These are phyloP conservation scores for Cutaneotrichosporon curvatum DNA, from an alignment of 1,284 basidiomycete genomes.

Conservation along the genomic window DNA sequence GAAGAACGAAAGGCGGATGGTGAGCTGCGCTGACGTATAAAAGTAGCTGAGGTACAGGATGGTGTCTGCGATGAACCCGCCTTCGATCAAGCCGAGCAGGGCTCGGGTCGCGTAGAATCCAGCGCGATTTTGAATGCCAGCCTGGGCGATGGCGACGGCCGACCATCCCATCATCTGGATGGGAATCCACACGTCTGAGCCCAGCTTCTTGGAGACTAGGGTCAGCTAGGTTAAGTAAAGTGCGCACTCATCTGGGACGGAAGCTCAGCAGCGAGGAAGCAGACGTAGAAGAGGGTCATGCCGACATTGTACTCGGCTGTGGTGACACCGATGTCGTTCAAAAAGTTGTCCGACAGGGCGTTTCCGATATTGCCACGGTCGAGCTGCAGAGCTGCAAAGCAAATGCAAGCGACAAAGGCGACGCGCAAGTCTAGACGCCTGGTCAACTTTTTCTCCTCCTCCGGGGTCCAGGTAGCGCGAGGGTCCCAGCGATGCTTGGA, in stretches of 20 bases:
- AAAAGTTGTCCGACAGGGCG: slow-evolving; percentile 43
- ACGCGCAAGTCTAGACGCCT: slow-evolving; percentile 33
- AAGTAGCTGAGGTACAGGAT: slow-evolving; percentile 46
- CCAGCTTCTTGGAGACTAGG: slow-evolving; percentile 43
- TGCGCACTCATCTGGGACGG: slow-evolving; percentile 31
- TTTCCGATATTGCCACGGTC: slow-evolving; percentile 36
- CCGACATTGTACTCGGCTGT: slow-evolving; percentile 44
- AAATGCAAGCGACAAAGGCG: slow-evolving; percentile 29
- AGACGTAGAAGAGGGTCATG: slow-evolving; percentile 34
- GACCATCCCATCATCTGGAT: slow-evolving; percentile 44
- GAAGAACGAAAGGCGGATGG: slow-evolving; percentile 43
- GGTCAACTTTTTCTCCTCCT: slow-evolving; percentile 34
- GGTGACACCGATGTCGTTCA: slow-evolving; percentile 39
- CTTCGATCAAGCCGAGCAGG: slow-evolving; percentile 39
- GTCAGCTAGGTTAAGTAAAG: background rate
- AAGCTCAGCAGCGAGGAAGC: slow-evolving; percentile 41
- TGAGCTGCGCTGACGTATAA: slow-evolving; percentile 28
- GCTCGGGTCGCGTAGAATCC: slow-evolving; percentile 37
- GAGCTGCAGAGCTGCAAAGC: slow-evolving; percentile 35
- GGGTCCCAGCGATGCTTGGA: slow-evolving; percentile 43
- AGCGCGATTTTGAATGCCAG: slow-evolving; percentile 21
- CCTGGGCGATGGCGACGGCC: slow-evolving; percentile 30
- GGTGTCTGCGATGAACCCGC: slow-evolving; percentile 45
- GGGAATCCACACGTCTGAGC: slow-evolving; percentile 44
- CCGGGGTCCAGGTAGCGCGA: slow-evolving; percentile 38